phyloP scores from a whole-genome alignment of 2,329 filamentous ascomycete species.

The Thelonectria rubi region DNA sequence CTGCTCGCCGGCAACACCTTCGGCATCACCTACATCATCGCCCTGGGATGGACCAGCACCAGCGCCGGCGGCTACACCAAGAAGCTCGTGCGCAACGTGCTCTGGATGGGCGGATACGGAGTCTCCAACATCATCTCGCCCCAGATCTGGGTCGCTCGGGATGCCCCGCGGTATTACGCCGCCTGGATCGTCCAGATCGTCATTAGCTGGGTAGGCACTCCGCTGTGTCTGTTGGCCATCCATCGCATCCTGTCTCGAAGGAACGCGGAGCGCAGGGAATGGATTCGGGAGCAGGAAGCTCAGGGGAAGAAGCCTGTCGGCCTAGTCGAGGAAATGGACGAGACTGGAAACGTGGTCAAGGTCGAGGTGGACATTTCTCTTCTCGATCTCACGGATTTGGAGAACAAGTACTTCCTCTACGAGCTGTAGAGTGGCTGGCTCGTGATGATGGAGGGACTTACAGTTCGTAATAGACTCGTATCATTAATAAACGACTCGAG shows the following conservation, averaged over 20 bases:
- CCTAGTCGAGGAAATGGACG: constrained; percentile 23
- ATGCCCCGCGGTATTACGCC: constrained; percentile 31
- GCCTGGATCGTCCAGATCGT: constrained; percentile 35
- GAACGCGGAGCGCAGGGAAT: constrained; percentile 20
- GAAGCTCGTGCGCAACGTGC: constrained; percentile 52
- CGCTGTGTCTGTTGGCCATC: constrained; percentile 19
- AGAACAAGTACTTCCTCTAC: constrained; percentile 34
- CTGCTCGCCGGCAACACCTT: constrained; percentile 29
- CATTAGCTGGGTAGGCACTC: constrained; percentile 32
- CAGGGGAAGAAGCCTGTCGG: constrained; percentile 20
- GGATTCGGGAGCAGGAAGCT: constrained; percentile 25
- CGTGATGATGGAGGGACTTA: neutral
- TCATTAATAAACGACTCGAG: too few species aligned
- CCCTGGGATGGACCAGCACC: constrained; percentile 25
- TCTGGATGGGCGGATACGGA: constrained; percentile 50
- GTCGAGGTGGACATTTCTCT: constrained; percentile 35
- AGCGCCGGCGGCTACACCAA: constrained; percentile 49
- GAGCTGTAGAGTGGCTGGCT: constrained; percentile 11
- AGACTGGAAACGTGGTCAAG: constrained; percentile 25
- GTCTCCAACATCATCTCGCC: constrained; percentile 50
- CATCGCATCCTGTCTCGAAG: constrained; percentile 12
- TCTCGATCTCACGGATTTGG: constrained; percentile 34
- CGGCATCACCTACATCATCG: constrained; percentile 31
- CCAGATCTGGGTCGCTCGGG: constrained; percentile 40
- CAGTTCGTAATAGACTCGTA: neutral